A percentile compares a stretch with the other conserved stretches of the same genome.
phyloP scores from a whole-genome alignment of 192 early-diverging fungal species.

The Spinellus fusiger region DNA sequence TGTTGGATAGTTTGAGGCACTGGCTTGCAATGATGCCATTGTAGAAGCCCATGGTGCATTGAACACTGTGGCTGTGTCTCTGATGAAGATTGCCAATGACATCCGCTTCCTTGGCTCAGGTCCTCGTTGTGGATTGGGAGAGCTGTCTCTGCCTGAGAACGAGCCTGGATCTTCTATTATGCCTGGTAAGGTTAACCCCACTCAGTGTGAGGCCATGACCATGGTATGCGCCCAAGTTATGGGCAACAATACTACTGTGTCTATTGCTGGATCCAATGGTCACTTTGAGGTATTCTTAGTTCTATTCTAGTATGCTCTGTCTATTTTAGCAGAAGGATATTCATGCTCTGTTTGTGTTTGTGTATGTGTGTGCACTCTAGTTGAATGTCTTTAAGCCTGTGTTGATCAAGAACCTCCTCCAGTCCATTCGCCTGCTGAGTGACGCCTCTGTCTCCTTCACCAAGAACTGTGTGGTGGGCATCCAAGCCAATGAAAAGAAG shows the following conservation, averaged over 20 bases:
- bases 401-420: slow-evolving; percentile 92
- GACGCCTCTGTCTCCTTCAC: slow-evolving; percentile 86
- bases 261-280: slow-evolving; percentile 86
- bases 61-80: slow-evolving; percentile 85
- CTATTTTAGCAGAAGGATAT: not conserved
- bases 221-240: slow-evolving; percentile 99
- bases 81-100: slow-evolving; percentile 99
- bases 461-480: slow-evolving; percentile 89
- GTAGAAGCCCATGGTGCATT: slow-evolving; percentile 91
- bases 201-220: slow-evolving; percentile 98
- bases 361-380: slow-evolving; percentile 25
- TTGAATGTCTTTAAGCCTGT: slow-evolving; percentile 99
- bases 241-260: slow-evolving; percentile 93
- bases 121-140: slow-evolving; percentile 95
- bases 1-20: slow-evolving; percentile 73
- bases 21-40: slow-evolving; percentile 95
- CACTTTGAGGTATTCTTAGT: slow-evolving; percentile 77
- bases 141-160: slow-evolving; percentile 92
- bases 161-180: slow-evolving; percentile 98
- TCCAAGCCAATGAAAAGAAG: slow-evolving; percentile 80
- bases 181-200: slow-evolving; percentile 99
- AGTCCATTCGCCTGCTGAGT: slow-evolving; percentile 78
- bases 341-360: not conserved
- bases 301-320: not conserved
- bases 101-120: slow-evolving; percentile 92